Evolutionary conservation across 805 yeast genomes (phyloP).

Genomic region (Grigorovia yakushimaensis): DNA sequence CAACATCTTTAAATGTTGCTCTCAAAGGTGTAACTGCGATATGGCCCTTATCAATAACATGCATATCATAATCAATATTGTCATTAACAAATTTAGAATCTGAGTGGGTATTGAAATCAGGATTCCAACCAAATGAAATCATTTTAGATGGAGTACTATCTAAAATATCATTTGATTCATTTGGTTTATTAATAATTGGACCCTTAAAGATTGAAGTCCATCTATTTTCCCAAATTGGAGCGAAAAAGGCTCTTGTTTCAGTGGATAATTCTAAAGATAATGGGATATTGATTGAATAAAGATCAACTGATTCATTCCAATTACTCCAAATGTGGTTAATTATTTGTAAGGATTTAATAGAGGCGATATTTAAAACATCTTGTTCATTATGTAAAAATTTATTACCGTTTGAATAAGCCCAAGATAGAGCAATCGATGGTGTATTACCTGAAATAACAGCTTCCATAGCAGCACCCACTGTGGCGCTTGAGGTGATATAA

Average conservation of each 20-base stretch:
- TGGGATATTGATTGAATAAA: conserved; percentile 82
- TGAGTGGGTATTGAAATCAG: conserved; percentile 50
- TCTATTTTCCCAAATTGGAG: conserved; percentile 71
- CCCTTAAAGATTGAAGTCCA: conserved; percentile 62
- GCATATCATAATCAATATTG: conserved; percentile 43
- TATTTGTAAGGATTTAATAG: conserved; percentile 54
- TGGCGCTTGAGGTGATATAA: conserved; percentile 85
- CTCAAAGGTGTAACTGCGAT: conserved; percentile 62
- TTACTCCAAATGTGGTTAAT: conserved; percentile 46
- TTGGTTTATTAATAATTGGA: conserved; percentile 8
- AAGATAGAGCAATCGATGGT: conserved; percentile 72
- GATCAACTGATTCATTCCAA: conserved; percentile 48
- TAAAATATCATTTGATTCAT: conserved; percentile 33
- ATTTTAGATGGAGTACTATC: conserved; percentile 36
- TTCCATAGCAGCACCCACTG: conserved; percentile 96
- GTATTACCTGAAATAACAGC: conserved; percentile 59
- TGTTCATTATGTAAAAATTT: conserved; percentile 36
- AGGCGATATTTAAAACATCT: conserved; percentile 49
- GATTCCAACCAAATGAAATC: conserved; percentile 67
- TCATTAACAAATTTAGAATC: conserved; percentile 8
- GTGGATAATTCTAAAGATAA: conserved; percentile 43
- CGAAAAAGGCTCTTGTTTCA: conserved; percentile 52
- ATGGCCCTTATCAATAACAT: conserved; percentile 53
- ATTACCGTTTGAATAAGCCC: conserved; percentile 54
- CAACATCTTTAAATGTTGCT: conserved; percentile 31